Evolutionary conservation across 352 stramenopile genomes (phyloP).

Genomic region (Globisporangium middletonii): DNA sequence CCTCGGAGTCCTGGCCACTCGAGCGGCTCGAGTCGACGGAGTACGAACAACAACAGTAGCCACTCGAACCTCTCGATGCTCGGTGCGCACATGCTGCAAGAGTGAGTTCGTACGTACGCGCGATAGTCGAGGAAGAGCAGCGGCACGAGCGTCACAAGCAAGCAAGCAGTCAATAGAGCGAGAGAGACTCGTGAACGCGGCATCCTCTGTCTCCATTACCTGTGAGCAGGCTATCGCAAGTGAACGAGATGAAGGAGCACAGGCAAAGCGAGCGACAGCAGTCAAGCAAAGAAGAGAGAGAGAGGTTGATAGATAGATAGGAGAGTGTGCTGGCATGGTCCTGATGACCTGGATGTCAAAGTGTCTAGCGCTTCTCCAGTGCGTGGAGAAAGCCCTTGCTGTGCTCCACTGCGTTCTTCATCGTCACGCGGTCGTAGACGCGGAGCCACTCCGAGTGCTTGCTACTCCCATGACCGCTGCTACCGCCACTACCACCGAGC

Average conservation of each 20-base stretch:
- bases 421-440: slow-evolving; percentile 58
- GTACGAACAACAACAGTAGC: background rate
- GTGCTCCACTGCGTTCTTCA: slow-evolving; percentile 63
- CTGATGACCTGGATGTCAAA: background rate
- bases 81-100: slow-evolving; percentile 7
- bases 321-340: no score
- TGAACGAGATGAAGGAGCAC: no score
- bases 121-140: background rate
- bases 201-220: no score
- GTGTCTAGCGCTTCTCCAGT: slow-evolving; percentile 13
- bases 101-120: background rate
- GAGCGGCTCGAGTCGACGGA: slow-evolving; percentile 5
- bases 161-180: no score
- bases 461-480: background rate
- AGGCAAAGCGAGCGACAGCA: no score
- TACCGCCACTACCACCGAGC: background rate
- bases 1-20: slow-evolving; percentile 1
- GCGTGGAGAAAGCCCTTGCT: slow-evolving; percentile 47
- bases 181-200: no score
- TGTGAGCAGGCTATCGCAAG: no score
- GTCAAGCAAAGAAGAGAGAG: no score
- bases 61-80: slow-evolving; percentile 12
- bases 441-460: slow-evolving; percentile 45
- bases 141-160: background rate
- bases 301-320: no score